These are phyloP conservation scores for Lepidopterella palustris DNA, from an alignment of 495 filamentous ascomycete genomes.

Conservation along the genomic window DNA sequence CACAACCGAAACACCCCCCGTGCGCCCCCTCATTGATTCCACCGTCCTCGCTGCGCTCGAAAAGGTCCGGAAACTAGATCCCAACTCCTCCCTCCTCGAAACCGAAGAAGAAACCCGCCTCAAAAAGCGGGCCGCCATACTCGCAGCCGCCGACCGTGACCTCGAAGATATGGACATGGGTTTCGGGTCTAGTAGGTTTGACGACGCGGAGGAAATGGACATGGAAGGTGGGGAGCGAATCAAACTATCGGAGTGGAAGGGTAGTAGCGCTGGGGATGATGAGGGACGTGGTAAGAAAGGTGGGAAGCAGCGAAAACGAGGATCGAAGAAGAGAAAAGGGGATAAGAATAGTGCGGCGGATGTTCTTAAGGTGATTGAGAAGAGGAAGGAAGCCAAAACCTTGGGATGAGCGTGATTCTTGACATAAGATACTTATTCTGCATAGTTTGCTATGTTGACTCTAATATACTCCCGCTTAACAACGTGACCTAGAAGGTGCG, in stretches of 20 bases:
- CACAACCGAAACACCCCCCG: constrained; percentile 21
- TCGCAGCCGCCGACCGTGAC: constrained; percentile 72
- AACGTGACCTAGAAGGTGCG: too few species aligned
- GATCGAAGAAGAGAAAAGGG: constrained; percentile 79
- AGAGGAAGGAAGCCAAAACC: constrained; percentile 43
- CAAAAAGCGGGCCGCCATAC: constrained; percentile 60
- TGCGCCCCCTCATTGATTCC: constrained; percentile 61
- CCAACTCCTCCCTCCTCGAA: constrained; percentile 38
- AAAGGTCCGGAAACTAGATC: constrained; percentile 69
- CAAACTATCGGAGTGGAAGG: constrained; percentile 59
- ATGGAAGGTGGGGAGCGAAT: constrained; percentile 48
- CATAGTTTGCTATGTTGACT: too few species aligned
- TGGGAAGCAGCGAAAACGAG: constrained; percentile 67
- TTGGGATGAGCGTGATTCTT: constrained; percentile 11
- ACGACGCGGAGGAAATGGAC: constrained; percentile 78
- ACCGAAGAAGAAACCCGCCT: constrained; percentile 41
- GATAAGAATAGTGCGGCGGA: constrained; percentile 75
- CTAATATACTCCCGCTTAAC: too few species aligned
- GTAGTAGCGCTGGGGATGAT: constrained; percentile 42
- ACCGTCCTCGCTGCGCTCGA: constrained; percentile 76
- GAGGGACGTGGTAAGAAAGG: constrained; percentile 43
- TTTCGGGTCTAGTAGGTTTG: constrained; percentile 78
- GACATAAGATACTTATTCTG: too few species aligned
- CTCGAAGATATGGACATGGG: constrained; percentile 90
- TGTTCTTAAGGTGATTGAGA: constrained; percentile 73